phyloP scores from a whole-genome alignment of 1,284 basidiomycete species.

The Ustilago curta region DNA sequence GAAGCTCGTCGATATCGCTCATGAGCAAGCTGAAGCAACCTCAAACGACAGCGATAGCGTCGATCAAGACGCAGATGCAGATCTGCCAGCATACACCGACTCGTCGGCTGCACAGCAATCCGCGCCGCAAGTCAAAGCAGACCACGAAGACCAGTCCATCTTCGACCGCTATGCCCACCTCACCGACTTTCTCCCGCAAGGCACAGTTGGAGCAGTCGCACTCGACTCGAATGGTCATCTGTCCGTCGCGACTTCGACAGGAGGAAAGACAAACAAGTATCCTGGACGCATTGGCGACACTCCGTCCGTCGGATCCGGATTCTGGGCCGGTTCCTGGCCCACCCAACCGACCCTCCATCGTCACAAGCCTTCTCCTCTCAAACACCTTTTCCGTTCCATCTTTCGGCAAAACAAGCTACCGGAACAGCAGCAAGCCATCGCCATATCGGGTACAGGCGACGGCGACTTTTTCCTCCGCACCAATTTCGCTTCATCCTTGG shows the following conservation, averaged over 20 bases:
- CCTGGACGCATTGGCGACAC: constrained; percentile 84
- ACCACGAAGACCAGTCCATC: constrained; percentile 30
- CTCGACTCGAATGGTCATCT: constrained; percentile 80
- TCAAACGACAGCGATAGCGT: not conserved
- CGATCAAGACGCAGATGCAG: not conserved
- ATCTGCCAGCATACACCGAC: constrained; percentile 17
- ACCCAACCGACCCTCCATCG: not conserved
- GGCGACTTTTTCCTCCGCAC: constrained; percentile 85
- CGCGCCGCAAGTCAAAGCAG: not conserved
- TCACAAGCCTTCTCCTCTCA: not conserved
- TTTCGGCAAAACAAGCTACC: not conserved
- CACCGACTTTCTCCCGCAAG: constrained; percentile 77
- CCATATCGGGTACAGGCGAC: constrained; percentile 83
- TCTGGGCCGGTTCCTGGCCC: constrained; percentile 83
- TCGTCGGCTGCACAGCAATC: not conserved
- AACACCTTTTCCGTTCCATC: constrained; percentile 4
- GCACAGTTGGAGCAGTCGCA: constrained; percentile 85
- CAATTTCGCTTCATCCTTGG: constrained; percentile 77
- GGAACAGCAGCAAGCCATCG: constrained; percentile 73
- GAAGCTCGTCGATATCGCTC: not conserved
- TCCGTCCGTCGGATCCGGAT: constrained; percentile 80
- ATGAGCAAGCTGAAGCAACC: not conserved
- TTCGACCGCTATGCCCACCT: constrained; percentile 50
- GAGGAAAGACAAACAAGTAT: constrained; percentile 83
- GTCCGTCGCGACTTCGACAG: constrained; percentile 80